Conservation (phyloP, 495 filamentous ascomycete species). For the Penicillium soppii region DNA sequence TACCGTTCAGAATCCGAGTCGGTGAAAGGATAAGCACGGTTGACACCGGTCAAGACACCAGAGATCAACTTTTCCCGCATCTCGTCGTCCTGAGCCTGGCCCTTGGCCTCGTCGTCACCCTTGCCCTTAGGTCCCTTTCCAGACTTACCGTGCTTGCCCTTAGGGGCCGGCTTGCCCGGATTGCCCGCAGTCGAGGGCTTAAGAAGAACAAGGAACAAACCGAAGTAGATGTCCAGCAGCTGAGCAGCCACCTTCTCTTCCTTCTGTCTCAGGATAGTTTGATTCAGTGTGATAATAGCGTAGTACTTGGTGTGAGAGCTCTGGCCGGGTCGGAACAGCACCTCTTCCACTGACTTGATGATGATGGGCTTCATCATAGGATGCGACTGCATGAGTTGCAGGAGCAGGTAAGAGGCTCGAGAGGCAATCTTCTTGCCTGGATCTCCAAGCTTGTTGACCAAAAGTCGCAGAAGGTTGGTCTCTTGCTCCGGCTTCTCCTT, state of each 20-base stretch:
- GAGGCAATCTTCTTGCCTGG: constrained; percentile 92
- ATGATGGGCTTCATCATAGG: constrained; percentile 91
- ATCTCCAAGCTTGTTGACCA: constrained; percentile 96
- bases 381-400: constrained; percentile 86
- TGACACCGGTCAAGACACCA: constrained; percentile 87
- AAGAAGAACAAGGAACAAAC: constrained; percentile 72
- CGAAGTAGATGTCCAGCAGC: constrained; percentile 86
- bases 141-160: constrained; percentile 35
- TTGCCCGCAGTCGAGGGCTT: constrained; percentile 53
- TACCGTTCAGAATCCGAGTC: constrained; percentile 72
- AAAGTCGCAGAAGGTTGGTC: constrained; percentile 81
- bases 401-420: constrained; percentile 80
- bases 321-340: constrained; percentile 84
- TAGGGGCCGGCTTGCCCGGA: constrained; percentile 26
- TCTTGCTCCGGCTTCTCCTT: constrained; percentile 98
- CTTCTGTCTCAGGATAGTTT: constrained; percentile 82
- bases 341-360: constrained; percentile 80
- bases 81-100: constrained; percentile 57
- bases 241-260: constrained; percentile 81
- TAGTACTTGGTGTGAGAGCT: constrained; percentile 89
- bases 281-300: constrained; percentile 92
- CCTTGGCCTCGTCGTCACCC: constrained; percentile 11
- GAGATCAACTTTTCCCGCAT: constrained; percentile 86
- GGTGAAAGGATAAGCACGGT: constrained; percentile 91
- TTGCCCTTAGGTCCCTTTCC: constrained; percentile 4